Percentiles rank a stretch among this genome's conserved stretches.
phyloP scores from a whole-genome alignment of 2,329 filamentous ascomycete genomes.

The Talaromyces sp. region DNA sequence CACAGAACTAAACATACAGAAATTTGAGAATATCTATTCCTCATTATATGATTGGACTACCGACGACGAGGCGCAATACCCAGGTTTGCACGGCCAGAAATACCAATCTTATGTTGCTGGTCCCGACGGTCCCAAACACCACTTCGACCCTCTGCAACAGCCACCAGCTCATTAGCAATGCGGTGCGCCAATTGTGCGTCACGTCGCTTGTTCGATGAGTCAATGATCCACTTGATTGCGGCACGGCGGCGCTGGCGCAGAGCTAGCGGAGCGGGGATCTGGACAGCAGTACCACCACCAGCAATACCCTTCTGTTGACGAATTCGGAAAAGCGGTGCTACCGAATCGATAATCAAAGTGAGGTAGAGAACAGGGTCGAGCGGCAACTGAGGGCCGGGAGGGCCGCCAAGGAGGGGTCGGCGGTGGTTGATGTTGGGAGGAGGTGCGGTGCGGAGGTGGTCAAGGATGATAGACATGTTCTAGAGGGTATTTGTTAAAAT shows the following conservation, averaged over 20 bases:
- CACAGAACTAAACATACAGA: slow-evolving; percentile 1
- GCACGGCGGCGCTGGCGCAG: slow-evolving; percentile 74
- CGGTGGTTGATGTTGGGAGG: slow-evolving; percentile 74
- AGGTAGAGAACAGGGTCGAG: slow-evolving; percentile 90
- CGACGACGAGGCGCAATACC: slow-evolving; percentile 34
- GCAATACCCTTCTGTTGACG: slow-evolving; percentile 73
- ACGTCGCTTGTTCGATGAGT: slow-evolving; percentile 76
- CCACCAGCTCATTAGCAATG: slow-evolving; percentile 82
- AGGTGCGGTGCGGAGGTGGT: slow-evolving; percentile 78
- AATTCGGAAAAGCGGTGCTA: slow-evolving; percentile 85
- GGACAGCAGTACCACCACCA: slow-evolving; percentile 82
- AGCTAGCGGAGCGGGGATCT: slow-evolving; percentile 76
- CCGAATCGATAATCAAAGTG: slow-evolving; percentile 85
- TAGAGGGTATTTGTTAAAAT: slow-evolving; percentile 41
- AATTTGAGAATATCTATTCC: slow-evolving; percentile 1
- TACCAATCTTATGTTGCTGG: slow-evolving; percentile 77
- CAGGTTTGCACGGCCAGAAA: slow-evolving; percentile 75
- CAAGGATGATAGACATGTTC: slow-evolving; percentile 85
- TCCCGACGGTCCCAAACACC: slow-evolving; percentile 80
- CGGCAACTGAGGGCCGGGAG: slow-evolving; percentile 77
- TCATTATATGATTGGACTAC: slow-evolving; percentile 11
- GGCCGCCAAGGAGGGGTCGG: slow-evolving; percentile 64
- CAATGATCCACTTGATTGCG: slow-evolving; percentile 87
- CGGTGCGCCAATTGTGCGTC: slow-evolving; percentile 74
- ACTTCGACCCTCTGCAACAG: slow-evolving; percentile 84